Base-by-base conservation (phyloP, 129 eudicot species). In the Apium graveolens region DNA sequence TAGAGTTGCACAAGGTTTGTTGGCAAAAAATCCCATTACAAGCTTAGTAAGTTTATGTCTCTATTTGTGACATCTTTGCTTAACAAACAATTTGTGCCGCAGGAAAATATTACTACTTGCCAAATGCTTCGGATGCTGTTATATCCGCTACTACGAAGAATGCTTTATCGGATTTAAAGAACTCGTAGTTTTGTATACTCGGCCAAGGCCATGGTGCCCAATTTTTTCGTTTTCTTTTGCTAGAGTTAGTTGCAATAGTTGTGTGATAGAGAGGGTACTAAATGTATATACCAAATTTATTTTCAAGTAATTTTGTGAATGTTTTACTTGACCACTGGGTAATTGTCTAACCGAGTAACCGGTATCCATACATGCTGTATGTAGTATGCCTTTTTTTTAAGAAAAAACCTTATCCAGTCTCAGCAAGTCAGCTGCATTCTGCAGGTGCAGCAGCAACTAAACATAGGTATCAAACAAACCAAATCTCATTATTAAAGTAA, bases 41-140 rank as follows among this genome's bases (percentile, higher is more conserved):
- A 31, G 65, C 51, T 32, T 8, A 79, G 74, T 32, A 45, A n/a
- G 27, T 44, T 12, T 72, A 5, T 70, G 17, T 24, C 57, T 29
- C 55, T n/a, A 39, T 13, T 48, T 74, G 44, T 62, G 53, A 70
- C 55, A 68, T n/a, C 24, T 81, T 32, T 65, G 81, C 70, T 46
- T 77, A 63, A 35, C 2, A 21, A 55, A 76, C 63, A 70, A 5
- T 65, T 55, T 9, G 17, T 55, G 80, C 68, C 73, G 44, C 95
- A 95, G 99, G 99, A 73, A 95, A 95, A 85, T 95, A 95, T 63
- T 92, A 95, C 79, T 95, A 95, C 75, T 87, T 95, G 90, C 97
- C 99, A 10, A 95, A 92, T 86, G 99, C 99, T 57, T 95, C 99
- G 11, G 99, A 95, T 68, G 89, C 97, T 69, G 96, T 95, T 66